A percentile compares a stretch with the other conserved stretches of the same genome.
Conservation (phyloP, 2,329 filamentous ascomycete genomes). For the Malbranchea zuffiana region DNA sequence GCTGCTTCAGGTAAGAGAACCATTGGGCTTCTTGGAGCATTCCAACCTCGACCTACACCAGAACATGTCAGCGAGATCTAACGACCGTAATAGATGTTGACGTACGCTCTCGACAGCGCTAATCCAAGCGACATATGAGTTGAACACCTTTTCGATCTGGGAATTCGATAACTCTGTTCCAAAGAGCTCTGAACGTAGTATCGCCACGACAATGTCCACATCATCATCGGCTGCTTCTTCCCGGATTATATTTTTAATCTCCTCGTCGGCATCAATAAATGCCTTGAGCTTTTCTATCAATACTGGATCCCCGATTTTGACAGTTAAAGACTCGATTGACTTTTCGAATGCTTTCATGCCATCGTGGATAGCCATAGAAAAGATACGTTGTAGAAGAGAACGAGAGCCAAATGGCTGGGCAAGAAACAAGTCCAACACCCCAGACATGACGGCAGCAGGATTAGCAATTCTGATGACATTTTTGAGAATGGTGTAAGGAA, state of each 20-base stretch:
- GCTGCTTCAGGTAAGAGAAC: slow-evolving; percentile 89
- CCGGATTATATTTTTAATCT: slow-evolving; percentile 62
- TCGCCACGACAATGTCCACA: slow-evolving; percentile 74
- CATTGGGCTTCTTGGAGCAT: slow-evolving; percentile 81
- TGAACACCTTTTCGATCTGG: slow-evolving; percentile 78
- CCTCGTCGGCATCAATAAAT: slow-evolving; percentile 66
- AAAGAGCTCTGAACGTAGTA: slow-evolving; percentile 69
- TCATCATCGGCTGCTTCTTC: slow-evolving; percentile 61
- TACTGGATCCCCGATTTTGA: slow-evolving; percentile 69
- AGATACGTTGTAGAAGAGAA: slow-evolving; percentile 87
- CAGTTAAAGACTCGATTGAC: slow-evolving; percentile 65
- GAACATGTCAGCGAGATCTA: slow-evolving; percentile 2
- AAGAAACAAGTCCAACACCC: slow-evolving; percentile 85
- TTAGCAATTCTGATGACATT: slow-evolving; percentile 96
- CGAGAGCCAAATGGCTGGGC: slow-evolving; percentile 87
- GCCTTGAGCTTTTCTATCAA: slow-evolving; percentile 70
- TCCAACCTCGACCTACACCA: slow-evolving; percentile 57
- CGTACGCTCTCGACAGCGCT: slow-evolving; percentile 74
- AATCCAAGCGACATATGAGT: slow-evolving; percentile 93
- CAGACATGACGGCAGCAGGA: slow-evolving; percentile 93
- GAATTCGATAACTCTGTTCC: slow-evolving; percentile 58
- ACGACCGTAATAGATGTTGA: neutral
- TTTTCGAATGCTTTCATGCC: slow-evolving; percentile 79
- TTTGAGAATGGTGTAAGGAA: slow-evolving; percentile 87
- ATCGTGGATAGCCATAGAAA: slow-evolving; percentile 81